A percentile compares a stretch with the other conserved stretches of the same genome.
These are phyloP conservation scores for Pseudocercospora eumusae DNA, from an alignment of 2,329 filamentous ascomycete species.

Conservation along the genomic window DNA sequence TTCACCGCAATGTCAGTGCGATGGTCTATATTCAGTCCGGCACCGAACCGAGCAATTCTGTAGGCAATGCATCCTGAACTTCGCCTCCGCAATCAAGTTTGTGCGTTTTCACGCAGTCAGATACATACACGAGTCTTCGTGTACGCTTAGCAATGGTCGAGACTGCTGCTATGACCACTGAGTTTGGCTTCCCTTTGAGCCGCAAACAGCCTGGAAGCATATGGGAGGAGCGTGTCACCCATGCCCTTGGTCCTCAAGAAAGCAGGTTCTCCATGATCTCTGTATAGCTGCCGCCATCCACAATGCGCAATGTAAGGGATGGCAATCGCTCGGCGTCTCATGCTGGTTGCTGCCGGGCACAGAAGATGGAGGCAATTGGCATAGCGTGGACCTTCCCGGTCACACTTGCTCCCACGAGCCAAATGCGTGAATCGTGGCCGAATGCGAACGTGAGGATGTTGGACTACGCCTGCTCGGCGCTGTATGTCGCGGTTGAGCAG, in stretches of 20 bases:
- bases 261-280: background rate
- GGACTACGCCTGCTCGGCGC: too few species aligned
- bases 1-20: too few species aligned
- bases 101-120: constrained; percentile 1
- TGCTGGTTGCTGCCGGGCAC: too few species aligned
- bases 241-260: background rate
- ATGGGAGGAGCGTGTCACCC: background rate
- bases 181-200: background rate
- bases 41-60: background rate
- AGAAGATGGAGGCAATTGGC: too few species aligned
- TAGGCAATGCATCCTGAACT: background rate
- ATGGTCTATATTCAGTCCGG: too few species aligned
- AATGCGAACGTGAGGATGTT: background rate
- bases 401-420: background rate
- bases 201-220: background rate
- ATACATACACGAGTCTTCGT: background rate
- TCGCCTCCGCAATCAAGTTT: background rate
- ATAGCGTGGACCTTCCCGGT: background rate
- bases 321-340: too few species aligned
- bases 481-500: background rate
- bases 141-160: background rate
- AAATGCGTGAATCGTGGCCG: background rate
- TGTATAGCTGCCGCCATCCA: background rate
- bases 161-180: background rate
- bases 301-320: background rate